These are phyloP conservation scores for Phytophthora pinifolia DNA, from an alignment of 352 stramenopile species.

Conservation along the genomic window DNA sequence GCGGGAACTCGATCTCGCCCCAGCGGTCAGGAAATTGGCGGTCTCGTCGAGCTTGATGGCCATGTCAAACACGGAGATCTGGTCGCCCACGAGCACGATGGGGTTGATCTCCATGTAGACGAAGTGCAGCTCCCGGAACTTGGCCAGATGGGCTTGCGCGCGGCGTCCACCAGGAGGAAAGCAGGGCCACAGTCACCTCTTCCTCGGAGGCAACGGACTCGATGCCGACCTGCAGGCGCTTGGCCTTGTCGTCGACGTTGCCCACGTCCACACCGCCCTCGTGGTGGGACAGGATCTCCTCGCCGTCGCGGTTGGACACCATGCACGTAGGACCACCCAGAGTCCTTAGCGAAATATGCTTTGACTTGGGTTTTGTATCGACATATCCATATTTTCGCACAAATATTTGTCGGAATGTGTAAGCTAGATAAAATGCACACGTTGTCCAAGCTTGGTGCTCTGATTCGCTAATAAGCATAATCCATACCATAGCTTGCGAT, in stretches of 20 bases:
- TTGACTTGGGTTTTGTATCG: too few species aligned
- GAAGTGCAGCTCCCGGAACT: conserved; percentile 96
- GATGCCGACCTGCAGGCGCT: conserved; percentile 86
- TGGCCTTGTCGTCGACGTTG: conserved; percentile 94
- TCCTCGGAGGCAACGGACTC: conserved; percentile 67
- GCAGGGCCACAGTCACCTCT: conserved; percentile 70
- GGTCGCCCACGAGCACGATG: conserved; percentile 91
- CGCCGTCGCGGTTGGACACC: conserved; percentile 91
- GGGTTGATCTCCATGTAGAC: conserved; percentile 99
- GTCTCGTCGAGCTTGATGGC: conserved; percentile 97
- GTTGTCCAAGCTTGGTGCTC: too few species aligned
- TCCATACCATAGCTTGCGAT: too few species aligned
- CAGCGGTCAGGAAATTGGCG: conserved; percentile 93
- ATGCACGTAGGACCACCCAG: too few species aligned
- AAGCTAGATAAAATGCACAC: too few species aligned
- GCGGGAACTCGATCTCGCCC: conserved; percentile 94
- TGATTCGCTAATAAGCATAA: too few species aligned
- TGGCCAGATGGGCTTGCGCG: conserved; percentile 80
- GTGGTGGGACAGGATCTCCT: conserved; percentile 97
- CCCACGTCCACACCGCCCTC: conserved; percentile 96
- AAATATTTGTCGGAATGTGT: too few species aligned
- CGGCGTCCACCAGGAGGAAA: conserved; percentile 73
- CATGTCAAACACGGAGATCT: conserved; percentile 95
- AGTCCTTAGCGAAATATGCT: too few species aligned
- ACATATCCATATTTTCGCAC: too few species aligned